Evolutionary conservation across 257 asterid genomes (phyloP), one percentile per base, ranked within the genome.

Genomic region (Misopates orontium): DNA sequence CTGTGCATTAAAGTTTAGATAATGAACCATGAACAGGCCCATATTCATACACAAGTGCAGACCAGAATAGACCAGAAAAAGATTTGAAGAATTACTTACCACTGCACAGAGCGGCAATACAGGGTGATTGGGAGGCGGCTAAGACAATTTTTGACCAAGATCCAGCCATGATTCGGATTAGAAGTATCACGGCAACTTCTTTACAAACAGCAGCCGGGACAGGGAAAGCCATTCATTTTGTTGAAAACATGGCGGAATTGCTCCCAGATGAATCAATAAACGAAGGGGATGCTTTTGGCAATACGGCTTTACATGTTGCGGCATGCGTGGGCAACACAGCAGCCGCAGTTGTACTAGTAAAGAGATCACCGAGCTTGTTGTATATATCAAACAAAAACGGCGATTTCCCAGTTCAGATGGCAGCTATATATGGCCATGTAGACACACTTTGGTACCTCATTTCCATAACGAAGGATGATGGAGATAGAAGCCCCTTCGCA

Each of bases 151-250:
- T 60, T 4, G 39, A 22, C 7, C 4, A 2, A 8, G 20, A 51
- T 4, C 36, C 68, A 1, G 17, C 32, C 14, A 51, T 23, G 55
- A 63, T 2, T 13, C 14, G 7, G 36, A 28, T 28, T 28, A 28
- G 7, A 28, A 28, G 36, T 53, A 32, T 17, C 19, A 19, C 16
- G 10, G 62, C 42, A n/a, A 65, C 56, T 3, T 23, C 56, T 18
- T 72, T 72, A 6, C 68, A 59, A 41, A 19, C 59, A 11, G 72
- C 77, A 0, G 72, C 66, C 20, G 69, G 53, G 0, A 32, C 68
- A 3, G 59, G 72, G 10, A 25, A 59, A 57, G 63, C 62, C 10
- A 51, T 22, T 8, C 56, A 22, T 1, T 39, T 65, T 32, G 72
- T 72, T 14, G 16, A 8, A 9, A 52, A 60, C 1, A 55, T 73